Evolutionary conservation across 768 basidiomycete species (phyloP), one percentile per base, ranked within the genome.

Genomic region (Rhizopogon sp.): DNA sequence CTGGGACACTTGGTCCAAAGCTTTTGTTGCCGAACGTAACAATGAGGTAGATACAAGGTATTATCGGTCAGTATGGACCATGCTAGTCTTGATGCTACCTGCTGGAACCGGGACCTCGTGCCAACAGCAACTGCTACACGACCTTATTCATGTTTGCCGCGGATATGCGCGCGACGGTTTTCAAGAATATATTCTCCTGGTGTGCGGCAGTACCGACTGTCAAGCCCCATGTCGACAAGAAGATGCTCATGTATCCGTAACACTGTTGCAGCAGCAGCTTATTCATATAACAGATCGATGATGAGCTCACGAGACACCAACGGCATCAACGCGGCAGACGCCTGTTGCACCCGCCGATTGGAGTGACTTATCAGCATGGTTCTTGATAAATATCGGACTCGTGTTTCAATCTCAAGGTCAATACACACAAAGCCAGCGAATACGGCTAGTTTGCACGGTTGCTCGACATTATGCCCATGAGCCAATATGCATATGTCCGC

Each of bases 381-480:
- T 7, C 16, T 37, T 22, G 35, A 52, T 52, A 20, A 58, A 55
- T 17, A 35, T 28, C 16, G 11, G 53, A 51, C 28, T 33, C 28
- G 28, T 52, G 6, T n/a, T 13, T 45, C 29, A 20, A 44, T 17
- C 37, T 43, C 39, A 28, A 22, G 41, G 17, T n/a, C 16, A 22
- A 60, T 13, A 79, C 87, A 60, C 61, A 91, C 90, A 93, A 93
- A 88, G 35, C 91, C 91, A 13, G 85, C 72, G 65, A 93, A 87
- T n/a, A n/a, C n/a, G n/a, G 20, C 88, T 17, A 93, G 79, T 67
- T 88, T 90, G 77, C 79, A 3, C 87, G 82, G 63, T 90, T 81
- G 56, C 92, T 91, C n/a, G 87, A 88, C 85, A 93, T 88, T 14
- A 87, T 85, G 35, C 90, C 90, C 81, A 90, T 88, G 62, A 89